A percentile compares a stretch with the other conserved stretches of the same genome.
These are phyloP conservation scores for Mortierella sp. DNA, from an alignment of 371 early-diverging fungal genomes.

Conservation along the genomic window DNA sequence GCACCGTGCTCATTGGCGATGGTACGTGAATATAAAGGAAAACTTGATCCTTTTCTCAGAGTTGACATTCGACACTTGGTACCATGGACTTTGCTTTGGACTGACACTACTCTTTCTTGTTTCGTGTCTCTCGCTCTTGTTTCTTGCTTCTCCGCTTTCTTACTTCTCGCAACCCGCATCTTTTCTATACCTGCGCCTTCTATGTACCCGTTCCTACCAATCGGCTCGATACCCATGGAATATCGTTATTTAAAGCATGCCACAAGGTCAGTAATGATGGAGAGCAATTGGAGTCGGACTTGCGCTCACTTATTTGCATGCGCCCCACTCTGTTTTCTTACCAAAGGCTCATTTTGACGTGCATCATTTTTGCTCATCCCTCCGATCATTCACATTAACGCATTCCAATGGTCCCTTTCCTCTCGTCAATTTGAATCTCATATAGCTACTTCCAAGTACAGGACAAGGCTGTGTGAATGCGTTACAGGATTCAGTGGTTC, in stretches of 20 bases:
- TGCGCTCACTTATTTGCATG: neutral
- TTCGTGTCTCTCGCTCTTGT: neutral
- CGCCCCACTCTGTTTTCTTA: too few relatives aligned
- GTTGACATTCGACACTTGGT: too few relatives aligned
- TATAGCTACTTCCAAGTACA: slow-evolving; percentile 17
- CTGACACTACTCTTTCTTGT: neutral
- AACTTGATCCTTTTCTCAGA: too few relatives aligned
- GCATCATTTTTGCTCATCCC: neutral
- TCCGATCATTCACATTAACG: neutral
- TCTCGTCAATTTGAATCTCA: neutral
- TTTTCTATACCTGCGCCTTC: neutral
- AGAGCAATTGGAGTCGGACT: neutral
- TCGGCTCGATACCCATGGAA: too few relatives aligned
- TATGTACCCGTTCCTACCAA: too few relatives aligned
- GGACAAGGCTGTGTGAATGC: slow-evolving; percentile 30
- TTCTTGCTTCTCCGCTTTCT: neutral
- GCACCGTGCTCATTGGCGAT: slow-evolving; percentile 30
- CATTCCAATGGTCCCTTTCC: neutral
- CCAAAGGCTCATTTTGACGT: neutral
- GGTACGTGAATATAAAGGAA: slow-evolving; percentile 1
- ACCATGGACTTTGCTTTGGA: neutral
- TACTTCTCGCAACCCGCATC: too few relatives aligned
- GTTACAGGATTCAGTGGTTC: slow-evolving; percentile 18
- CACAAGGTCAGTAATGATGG: slow-evolving; percentile 34
- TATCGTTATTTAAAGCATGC: slow-evolving; percentile 10